Percentiles rank a stretch among this genome's conserved stretches.
phyloP scores from a whole-genome alignment of 192 early-diverging fungal genomes.

The Coemansia sp. region DNA sequence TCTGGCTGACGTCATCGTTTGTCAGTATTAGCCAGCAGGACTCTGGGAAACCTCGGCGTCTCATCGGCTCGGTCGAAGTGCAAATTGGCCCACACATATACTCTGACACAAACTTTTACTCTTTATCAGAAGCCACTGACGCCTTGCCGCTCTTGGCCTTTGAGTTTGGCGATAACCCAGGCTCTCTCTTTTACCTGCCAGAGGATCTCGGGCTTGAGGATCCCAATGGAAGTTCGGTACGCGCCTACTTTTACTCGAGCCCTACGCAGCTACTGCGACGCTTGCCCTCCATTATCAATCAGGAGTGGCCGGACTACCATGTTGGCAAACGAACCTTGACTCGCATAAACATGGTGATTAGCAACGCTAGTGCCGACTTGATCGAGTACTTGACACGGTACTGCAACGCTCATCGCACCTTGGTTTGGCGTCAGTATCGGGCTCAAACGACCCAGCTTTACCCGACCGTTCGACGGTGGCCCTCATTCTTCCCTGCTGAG shows the following conservation, averaged over 20 bases:
- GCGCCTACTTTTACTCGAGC: slow-evolving; percentile 18
- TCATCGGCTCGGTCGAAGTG: slow-evolving; percentile 44
- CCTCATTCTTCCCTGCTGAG: slow-evolving; percentile 21
- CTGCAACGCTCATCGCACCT: not conserved
- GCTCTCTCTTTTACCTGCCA: slow-evolving; percentile 56
- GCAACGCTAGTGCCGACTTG: not conserved
- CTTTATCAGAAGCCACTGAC: not conserved
- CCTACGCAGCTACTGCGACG: slow-evolving; percentile 6
- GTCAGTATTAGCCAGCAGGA: slow-evolving; percentile 2
- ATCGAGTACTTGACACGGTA: slow-evolving; percentile 13
- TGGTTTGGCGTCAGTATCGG: slow-evolving; percentile 35
- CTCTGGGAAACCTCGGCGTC: not conserved
- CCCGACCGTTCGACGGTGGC: slow-evolving; percentile 25
- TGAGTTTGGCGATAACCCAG: slow-evolving; percentile 58
- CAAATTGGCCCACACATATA: slow-evolving; percentile 61
- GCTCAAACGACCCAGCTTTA: slow-evolving; percentile 9
- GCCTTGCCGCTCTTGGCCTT: slow-evolving; percentile 41
- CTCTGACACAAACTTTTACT: slow-evolving; percentile 49
- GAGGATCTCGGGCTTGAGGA: slow-evolving; percentile 55
- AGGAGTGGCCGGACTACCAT: slow-evolving; percentile 21
- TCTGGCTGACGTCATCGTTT: slow-evolving; percentile 40
- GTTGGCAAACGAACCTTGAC: slow-evolving; percentile 9
- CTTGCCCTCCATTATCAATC: slow-evolving; percentile 10
- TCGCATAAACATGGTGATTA: slow-evolving; percentile 25
- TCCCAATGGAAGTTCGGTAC: slow-evolving; percentile 3